phyloP scores from a whole-genome alignment of 805 yeast species.

The Starmerella apis region DNA sequence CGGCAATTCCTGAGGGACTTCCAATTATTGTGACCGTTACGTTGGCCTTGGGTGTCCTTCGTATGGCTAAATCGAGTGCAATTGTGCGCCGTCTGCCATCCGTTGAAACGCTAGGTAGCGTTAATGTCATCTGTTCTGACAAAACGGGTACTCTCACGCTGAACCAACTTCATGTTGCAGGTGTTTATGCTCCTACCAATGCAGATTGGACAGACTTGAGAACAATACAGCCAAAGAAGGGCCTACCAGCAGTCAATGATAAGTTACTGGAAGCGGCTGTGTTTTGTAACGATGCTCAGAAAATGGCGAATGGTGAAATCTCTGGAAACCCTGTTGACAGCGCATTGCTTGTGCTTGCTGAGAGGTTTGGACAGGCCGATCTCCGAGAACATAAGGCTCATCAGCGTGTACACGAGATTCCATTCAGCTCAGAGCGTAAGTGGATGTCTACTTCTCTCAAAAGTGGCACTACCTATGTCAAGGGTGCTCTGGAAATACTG shows the following conservation, averaged over 20 bases:
- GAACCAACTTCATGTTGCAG: conserved; percentile 35
- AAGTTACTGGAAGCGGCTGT: conserved; percentile 28
- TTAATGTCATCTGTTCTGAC: conserved; percentile 46
- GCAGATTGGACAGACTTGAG: conserved; percentile 22
- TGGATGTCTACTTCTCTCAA: conserved; percentile 77
- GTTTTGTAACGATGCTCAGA: conserved; percentile 32
- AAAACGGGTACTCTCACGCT: conserved; percentile 43
- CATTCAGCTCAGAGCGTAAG: conserved; percentile 76
- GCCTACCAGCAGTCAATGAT: conserved; percentile 9
- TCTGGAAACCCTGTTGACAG: conserved; percentile 94
- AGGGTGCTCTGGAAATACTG: conserved; percentile 83
- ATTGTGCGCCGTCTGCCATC: conserved; percentile 89
- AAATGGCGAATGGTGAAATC: conserved; percentile 43
- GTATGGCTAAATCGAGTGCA: conserved; percentile 93
- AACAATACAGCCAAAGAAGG: conserved; percentile 2
- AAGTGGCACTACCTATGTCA: conserved; percentile 56
- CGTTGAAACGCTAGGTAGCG: conserved; percentile 58
- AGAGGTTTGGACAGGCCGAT: conserved; percentile 64
- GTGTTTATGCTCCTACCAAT: conserved; percentile 17
- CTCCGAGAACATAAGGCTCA: conserved; percentile 44
- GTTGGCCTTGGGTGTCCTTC: conserved; percentile 83
- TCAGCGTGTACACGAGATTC: conserved; percentile 55
- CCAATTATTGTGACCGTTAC: conserved; percentile 98
- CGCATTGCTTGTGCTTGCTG: conserved; percentile 68
- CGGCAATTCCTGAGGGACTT: conserved; percentile 97